Percentiles rank a stretch among this genome's conserved stretches.
Evolutionary conservation across 495 filamentous ascomycete genomes (phyloP).

Genomic region (Talaromyces liani): DNA sequence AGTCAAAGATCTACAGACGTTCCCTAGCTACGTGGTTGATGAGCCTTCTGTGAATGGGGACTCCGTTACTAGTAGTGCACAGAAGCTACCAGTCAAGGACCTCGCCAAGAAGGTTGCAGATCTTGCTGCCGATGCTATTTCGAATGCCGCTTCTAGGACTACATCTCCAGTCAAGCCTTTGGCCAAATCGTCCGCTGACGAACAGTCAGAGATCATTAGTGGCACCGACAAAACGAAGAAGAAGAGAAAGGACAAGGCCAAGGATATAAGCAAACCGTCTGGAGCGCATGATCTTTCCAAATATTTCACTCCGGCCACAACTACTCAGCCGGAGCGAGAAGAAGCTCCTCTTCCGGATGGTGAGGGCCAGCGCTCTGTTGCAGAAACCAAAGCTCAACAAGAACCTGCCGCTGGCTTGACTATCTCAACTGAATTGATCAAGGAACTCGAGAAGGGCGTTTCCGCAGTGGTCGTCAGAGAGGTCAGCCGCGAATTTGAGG

Average conservation of each 20-base stretch:
- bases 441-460: slow-evolving; percentile 42
- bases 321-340: slow-evolving; percentile 6
- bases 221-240: slow-evolving; percentile 44
- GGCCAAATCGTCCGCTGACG: slow-evolving; percentile 33
- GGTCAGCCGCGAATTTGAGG: slow-evolving; percentile 49
- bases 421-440: slow-evolving; percentile 5
- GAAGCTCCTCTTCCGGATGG: not conserved
- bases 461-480: slow-evolving; percentile 48
- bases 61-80: slow-evolving; percentile 17
- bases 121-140: slow-evolving; percentile 16
- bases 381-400: not conserved
- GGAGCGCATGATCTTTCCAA: slow-evolving; percentile 14
- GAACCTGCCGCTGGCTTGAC: slow-evolving; percentile 7
- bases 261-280: slow-evolving; percentile 28
- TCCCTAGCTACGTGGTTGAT: slow-evolving; percentile 33
- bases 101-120: slow-evolving; percentile 33
- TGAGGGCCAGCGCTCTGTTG: not conserved
- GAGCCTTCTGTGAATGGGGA: slow-evolving; percentile 48
- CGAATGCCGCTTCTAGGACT: slow-evolving; percentile 29
- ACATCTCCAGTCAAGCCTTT: slow-evolving; percentile 37
- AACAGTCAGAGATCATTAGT: slow-evolving; percentile 28
- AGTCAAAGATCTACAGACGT: slow-evolving; percentile 42
- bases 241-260: slow-evolving; percentile 53
- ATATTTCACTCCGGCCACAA: slow-evolving; percentile 5
- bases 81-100: slow-evolving; percentile 29